These are phyloP conservation scores for Diaporthe capsici DNA, from an alignment of 2,329 filamentous ascomycete species.

Conservation along the genomic window DNA sequence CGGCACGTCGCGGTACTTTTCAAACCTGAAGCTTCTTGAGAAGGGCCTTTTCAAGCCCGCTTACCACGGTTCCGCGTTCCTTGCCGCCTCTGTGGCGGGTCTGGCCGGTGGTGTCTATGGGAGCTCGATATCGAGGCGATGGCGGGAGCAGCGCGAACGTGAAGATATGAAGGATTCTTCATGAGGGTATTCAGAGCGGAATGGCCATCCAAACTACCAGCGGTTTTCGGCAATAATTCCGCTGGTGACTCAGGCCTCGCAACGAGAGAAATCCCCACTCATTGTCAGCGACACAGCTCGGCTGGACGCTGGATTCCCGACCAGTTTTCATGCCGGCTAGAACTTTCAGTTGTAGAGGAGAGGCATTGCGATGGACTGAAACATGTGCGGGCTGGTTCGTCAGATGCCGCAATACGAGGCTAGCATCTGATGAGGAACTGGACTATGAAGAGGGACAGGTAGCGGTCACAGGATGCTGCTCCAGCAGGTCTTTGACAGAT, in stretches of 20 bases:
- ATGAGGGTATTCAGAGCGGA: neutral
- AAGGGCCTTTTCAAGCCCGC: conserved; percentile 57
- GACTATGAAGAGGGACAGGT: neutral
- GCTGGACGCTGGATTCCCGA: neutral
- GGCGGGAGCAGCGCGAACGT: conserved; percentile 42
- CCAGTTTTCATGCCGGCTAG: neutral
- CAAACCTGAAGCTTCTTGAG: conserved; percentile 57
- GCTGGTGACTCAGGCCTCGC: neutral
- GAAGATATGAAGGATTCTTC: conserved; percentile 33
- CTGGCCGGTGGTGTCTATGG: conserved; percentile 51
- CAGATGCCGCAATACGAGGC: neutral
- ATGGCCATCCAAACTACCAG: neutral
- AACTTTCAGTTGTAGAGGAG: neutral
- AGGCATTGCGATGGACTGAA: neutral
- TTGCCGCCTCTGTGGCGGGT: conserved; percentile 49
- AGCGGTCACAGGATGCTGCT: neutral
- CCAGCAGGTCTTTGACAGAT: neutral
- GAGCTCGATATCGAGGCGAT: conserved; percentile 44
- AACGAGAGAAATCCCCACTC: neutral
- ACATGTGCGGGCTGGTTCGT: neutral
- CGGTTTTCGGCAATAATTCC: no score
- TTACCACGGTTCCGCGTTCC: conserved; percentile 49
- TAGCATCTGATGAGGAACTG: neutral
- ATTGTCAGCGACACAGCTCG: neutral
- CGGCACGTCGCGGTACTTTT: conserved; percentile 63